These are phyloP conservation scores for Holtermanniella nyarrowii DNA, from an alignment of 768 basidiomycete species.

Conservation along the genomic window DNA sequence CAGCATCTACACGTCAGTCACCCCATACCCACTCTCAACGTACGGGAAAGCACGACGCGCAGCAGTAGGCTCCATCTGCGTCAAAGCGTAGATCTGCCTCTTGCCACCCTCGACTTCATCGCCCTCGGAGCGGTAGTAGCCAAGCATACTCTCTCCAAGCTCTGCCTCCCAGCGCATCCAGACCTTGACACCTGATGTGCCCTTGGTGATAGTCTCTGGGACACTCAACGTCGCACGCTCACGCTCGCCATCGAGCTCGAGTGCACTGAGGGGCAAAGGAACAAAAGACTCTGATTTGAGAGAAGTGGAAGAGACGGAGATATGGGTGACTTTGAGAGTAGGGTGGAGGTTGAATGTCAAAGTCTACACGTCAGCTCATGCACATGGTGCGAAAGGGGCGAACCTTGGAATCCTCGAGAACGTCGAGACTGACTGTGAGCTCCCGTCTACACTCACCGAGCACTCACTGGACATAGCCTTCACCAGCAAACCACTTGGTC, in stretches of 20 bases:
- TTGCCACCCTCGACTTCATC: conserved; percentile 50
- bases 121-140: conserved; percentile 40
- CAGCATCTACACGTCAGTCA: conserved; percentile 48
- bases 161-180: conserved; percentile 58
- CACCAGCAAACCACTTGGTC: conserved; percentile 61
- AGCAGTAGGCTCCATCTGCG: conserved; percentile 89
- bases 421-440: conserved; percentile 3
- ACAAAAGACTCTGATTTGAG: conserved; percentile 24
- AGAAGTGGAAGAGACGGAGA: conserved; percentile 23
- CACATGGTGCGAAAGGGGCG: not conserved
- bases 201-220: conserved; percentile 53
- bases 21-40: not conserved
- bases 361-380: conserved; percentile 8
- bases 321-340: conserved; percentile 58
- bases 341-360: conserved; percentile 68
- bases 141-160: conserved; percentile 64
- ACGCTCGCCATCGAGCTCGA: conserved; percentile 51
- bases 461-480: conserved; percentile 19
- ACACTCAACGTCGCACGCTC: conserved; percentile 60
- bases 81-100: conserved; percentile 55
- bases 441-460: not conserved
- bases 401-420: conserved; percentile 7
- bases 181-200: conserved; percentile 48
- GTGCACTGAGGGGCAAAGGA: conserved; percentile 25
- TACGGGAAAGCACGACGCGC: conserved; percentile 53